Base-by-base conservation (phyloP, 1,284 basidiomycete species). In the Fistulina hepatica region DNA sequence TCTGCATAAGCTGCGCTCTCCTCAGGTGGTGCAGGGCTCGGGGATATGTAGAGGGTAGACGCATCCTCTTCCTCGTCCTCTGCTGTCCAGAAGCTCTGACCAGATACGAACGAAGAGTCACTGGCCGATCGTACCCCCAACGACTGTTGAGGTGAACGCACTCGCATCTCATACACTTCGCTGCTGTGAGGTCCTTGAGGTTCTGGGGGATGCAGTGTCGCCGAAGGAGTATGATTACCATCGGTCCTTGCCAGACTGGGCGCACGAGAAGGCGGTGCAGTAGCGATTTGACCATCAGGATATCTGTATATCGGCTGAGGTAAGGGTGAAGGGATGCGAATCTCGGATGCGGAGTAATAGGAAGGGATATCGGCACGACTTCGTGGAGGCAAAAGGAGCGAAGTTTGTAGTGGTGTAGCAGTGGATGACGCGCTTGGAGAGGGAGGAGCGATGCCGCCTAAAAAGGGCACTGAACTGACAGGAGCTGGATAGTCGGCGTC, bases 281-380 rank as follows among this genome's bases (percentile, higher is more conserved):
- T 61, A 12, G 64, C 67, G 6, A 67, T 48, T 40, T 70, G 65
- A 6, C 67, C 69, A 21, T 55, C 52, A 12, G 68, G 43, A 43
- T 62, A 65, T 40, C 55, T 58, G 50, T 73, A 75, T 38, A 63
- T 57, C 12, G 73, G 60, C 17, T 64, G 63, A 1, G 75, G 73
- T 28, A 72, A 50, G 0, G 79, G 77, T 5, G 78, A 78, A 8
- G 75, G 64, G 8, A 63, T 48, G 2, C 80, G 76, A 21, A 83
- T 64, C 34, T 80, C 76, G 6, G 68, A 79, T 8, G 63, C 71
- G 17, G 81, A 81, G 52, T 85, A 82, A 51, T 81, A 82, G n/a
- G 81, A 82, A 5, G n/a, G n/a, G n/a, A n/a, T n/a, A n/a, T n/a
- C 36, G 39, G 11, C 45, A 50, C 12, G 54, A 48, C 26, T 36